Evolutionary conservation across 192 early-diverging fungal genomes (phyloP), one percentile per base, ranked within the genome.

Genomic region (Rhizoclosmatium sp.): DNA sequence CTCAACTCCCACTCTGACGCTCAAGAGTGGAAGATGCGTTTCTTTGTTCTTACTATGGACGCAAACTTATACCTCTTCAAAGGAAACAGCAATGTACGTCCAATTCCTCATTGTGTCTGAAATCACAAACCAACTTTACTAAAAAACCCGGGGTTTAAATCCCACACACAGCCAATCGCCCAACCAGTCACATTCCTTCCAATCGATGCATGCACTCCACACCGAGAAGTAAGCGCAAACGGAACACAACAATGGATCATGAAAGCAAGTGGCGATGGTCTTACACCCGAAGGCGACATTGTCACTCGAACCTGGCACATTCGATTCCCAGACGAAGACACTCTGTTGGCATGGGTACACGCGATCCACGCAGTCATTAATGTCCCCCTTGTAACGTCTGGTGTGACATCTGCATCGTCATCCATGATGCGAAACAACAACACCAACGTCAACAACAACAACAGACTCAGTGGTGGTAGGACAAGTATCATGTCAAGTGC

Each of bases 171-270:
- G 4, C 47, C 69, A 56, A 58, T 16, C 39, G 23, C 47, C 3
- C 10, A 19, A 2, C 69, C 69, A 0, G 40, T 71, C 69, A 71
- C 69, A 14, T 71, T 71, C 39, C 69, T 71, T n/a, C 69, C 69
- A n/a, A 7, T 71, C 7, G n/a, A 19, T 7, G 16, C 14, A 1
- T 71, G 69, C 69, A 23, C 47, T 4, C 40, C 31, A 10, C n/a
- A 42, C 67, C 2, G 16, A 39, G 69, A 49, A 56, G 16, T 39
- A 56, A 9, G 31, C 19, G 16, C 10, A 40, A 45, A 49, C 41
- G 5, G 5, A 7, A 19, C 23, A 23, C 10, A 56, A 19, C n/a
- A 16, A 39, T n/a, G 51, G 48, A 71, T 71, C 54, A 41, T 71
- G 21, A 10, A 40, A 31, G 69, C 40, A 12, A 12, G n/a, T 39